phyloP scores from a whole-genome alignment of 768 basidiomycete genomes.

The Kwoniella heveanensis region DNA sequence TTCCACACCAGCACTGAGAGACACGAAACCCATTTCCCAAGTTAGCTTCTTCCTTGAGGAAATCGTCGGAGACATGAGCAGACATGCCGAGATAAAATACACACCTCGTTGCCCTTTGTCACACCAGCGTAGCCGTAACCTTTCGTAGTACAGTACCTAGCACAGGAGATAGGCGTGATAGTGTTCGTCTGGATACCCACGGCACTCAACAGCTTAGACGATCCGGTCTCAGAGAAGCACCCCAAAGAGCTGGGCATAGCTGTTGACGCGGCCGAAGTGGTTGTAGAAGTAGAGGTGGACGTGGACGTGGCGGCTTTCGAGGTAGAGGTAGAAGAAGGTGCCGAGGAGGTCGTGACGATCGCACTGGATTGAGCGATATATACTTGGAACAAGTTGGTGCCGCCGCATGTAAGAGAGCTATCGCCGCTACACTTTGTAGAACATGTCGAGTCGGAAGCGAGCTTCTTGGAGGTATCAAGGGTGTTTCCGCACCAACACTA shows the following conservation, averaged over 20 bases:
- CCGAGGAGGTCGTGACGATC: background rate
- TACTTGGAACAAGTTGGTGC: conserved; percentile 21
- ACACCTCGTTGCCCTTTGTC: conserved; percentile 20
- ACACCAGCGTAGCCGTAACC: conserved; percentile 32
- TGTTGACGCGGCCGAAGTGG: background rate
- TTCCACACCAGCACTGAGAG: conserved; percentile 32
- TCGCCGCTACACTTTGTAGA: conserved; percentile 27
- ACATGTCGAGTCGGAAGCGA: conserved; percentile 17
- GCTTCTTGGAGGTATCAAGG: conserved; percentile 11
- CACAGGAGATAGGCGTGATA: conserved; percentile 26
- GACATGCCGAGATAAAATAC: too few species aligned
- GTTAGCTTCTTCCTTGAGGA: too few species aligned
- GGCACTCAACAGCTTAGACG: background rate
- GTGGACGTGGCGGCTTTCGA: background rate
- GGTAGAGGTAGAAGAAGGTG: background rate
- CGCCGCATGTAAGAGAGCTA: conserved; percentile 25
- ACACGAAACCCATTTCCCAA: background rate
- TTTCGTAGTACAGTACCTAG: conserved; percentile 19
- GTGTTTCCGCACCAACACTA: conserved; percentile 38
- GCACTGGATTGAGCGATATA: conserved; percentile 9
- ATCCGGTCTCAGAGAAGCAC: background rate
- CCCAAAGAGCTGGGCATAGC: conserved; percentile 1
- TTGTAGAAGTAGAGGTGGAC: background rate
- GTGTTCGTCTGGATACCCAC: background rate
- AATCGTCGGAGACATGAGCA: too few species aligned